A percentile compares a stretch with the other conserved stretches of the same genome.
Conservation (phyloP, 1,139 yeast species). For the Debaryomyces coudertii region DNA sequence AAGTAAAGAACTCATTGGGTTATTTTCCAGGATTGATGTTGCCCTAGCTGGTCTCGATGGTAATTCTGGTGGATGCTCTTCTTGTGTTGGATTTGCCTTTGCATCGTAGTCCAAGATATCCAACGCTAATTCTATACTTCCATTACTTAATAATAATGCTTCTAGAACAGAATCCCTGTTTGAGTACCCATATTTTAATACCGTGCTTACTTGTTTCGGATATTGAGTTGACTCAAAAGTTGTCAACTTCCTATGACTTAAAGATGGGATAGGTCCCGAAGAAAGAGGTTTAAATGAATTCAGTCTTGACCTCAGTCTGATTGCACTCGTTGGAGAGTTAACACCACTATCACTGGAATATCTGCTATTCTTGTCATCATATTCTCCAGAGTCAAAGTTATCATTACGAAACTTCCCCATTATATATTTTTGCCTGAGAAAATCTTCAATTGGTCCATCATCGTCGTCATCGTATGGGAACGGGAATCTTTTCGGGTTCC, state of each 20-base stretch:
- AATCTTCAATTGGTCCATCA: slow-evolving; percentile 52
- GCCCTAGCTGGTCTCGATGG: slow-evolving; percentile 46
- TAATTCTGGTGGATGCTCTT: slow-evolving; percentile 47
- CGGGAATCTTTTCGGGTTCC: slow-evolving; percentile 64
- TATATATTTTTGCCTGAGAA: slow-evolving; percentile 57
- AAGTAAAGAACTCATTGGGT: slow-evolving; percentile 22
- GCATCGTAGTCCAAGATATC: slow-evolving; percentile 49
- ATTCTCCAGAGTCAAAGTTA: slow-evolving; percentile 25
- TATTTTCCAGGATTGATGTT: slow-evolving; percentile 18
- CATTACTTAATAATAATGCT: slow-evolving; percentile 50
- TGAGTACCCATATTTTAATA: slow-evolving; percentile 48
- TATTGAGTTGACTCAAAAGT: slow-evolving; percentile 47
- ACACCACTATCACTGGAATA: slow-evolving; percentile 16
- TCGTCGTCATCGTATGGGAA: slow-evolving; percentile 74
- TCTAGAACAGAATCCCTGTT: slow-evolving; percentile 53
- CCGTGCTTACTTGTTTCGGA: slow-evolving; percentile 39
- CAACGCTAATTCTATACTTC: slow-evolving; percentile 52
- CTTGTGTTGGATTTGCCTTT: slow-evolving; percentile 37
- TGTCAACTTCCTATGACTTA: slow-evolving; percentile 48
- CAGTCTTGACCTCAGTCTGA: slow-evolving; percentile 28
- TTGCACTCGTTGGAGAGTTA: slow-evolving; percentile 13
- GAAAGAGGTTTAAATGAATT: slow-evolving; percentile 18
- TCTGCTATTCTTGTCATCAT: slow-evolving; percentile 23
- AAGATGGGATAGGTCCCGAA: slow-evolving; percentile 29
- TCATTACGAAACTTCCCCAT: slow-evolving; percentile 49